phyloP scores from a whole-genome alignment of 192 early-diverging fungal species.

The Podila horticola region DNA sequence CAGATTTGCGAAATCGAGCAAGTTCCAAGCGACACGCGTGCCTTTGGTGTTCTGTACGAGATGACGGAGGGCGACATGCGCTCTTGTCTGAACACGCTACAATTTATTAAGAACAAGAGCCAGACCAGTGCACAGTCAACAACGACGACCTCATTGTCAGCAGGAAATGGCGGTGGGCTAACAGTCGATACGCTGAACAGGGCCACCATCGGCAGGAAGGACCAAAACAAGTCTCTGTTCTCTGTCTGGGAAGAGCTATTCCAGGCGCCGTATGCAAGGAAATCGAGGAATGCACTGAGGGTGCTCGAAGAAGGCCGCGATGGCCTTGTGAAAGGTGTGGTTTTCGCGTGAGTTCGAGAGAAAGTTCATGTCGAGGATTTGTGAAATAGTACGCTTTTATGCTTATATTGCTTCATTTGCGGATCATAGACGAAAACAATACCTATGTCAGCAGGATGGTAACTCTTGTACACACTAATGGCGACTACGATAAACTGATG shows the following conservation, averaged over 20 bases:
- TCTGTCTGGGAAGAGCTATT: conserved; percentile 90
- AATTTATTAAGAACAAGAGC: conserved; percentile 60
- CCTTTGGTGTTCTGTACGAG: conserved; percentile 79
- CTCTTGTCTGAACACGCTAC: conserved; percentile 88
- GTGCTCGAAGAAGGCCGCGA: conserved; percentile 38
- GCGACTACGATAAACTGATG: conserved; percentile 89
- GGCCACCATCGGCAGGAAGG: conserved; percentile 78
- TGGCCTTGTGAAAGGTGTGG: conserved; percentile 35
- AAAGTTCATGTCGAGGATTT: not conserved
- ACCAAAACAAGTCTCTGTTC: conserved; percentile 81
- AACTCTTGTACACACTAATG: conserved; percentile 65
- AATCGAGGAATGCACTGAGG: conserved; percentile 36
- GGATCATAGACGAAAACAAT: conserved; percentile 41
- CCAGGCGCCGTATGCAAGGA: conserved; percentile 41
- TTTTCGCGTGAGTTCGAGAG: not conserved
- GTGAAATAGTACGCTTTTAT: not conserved
- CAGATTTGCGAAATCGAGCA: conserved; percentile 85
- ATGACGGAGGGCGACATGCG: conserved; percentile 89
- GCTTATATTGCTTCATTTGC: conserved; percentile 7
- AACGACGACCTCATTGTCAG: not conserved
- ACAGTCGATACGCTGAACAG: conserved; percentile 59
- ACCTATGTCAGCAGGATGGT: conserved; percentile 65
- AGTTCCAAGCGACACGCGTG: conserved; percentile 76
- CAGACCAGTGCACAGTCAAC: not conserved
- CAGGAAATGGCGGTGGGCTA: conserved; percentile 23